Evolutionary conservation across 768 basidiomycete genomes (phyloP).

Genomic region (Leccinum rimulosum): DNA sequence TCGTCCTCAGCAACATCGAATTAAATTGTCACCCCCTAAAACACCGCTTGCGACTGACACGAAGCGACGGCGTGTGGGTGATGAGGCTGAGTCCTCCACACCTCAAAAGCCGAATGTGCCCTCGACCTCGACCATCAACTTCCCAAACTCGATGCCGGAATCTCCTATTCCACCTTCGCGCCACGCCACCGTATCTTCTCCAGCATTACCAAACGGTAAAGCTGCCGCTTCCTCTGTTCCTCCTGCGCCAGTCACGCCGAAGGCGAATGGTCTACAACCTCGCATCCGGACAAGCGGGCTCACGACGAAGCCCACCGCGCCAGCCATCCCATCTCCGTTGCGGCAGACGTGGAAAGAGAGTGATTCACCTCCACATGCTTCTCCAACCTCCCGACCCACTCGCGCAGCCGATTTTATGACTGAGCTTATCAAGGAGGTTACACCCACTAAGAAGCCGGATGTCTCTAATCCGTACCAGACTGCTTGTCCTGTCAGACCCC

Average conservation of each 20-base stretch:
- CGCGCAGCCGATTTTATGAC: slow-evolving; percentile 69
- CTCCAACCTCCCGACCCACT: slow-evolving; percentile 42
- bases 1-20: slow-evolving; percentile 44
- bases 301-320: slow-evolving; percentile 51
- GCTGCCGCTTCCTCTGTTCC: slow-evolving; percentile 19
- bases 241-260: slow-evolving; percentile 25
- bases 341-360: slow-evolving; percentile 66
- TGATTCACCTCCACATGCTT: slow-evolving; percentile 38
- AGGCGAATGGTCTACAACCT: slow-evolving; percentile 24
- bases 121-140: slow-evolving; percentile 24
- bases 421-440: slow-evolving; percentile 67
- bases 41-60: slow-evolving; percentile 41
- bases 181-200: slow-evolving; percentile 25
- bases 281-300: slow-evolving; percentile 43
- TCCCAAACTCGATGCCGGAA: slow-evolving; percentile 27
- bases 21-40: slow-evolving; percentile 42
- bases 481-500: slow-evolving; percentile 59
- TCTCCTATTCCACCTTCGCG: slow-evolving; percentile 35
- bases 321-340: slow-evolving; percentile 70
- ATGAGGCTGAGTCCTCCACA: slow-evolving; percentile 38
- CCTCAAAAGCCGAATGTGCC: slow-evolving; percentile 33
- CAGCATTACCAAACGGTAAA: slow-evolving; percentile 28
- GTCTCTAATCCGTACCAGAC: slow-evolving; percentile 78
- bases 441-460: slow-evolving; percentile 62
- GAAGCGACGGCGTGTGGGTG: slow-evolving; percentile 62